Evolutionary conservation across 2,329 filamentous ascomycete genomes (phyloP).

Genomic region (Fusarium poae): DNA sequence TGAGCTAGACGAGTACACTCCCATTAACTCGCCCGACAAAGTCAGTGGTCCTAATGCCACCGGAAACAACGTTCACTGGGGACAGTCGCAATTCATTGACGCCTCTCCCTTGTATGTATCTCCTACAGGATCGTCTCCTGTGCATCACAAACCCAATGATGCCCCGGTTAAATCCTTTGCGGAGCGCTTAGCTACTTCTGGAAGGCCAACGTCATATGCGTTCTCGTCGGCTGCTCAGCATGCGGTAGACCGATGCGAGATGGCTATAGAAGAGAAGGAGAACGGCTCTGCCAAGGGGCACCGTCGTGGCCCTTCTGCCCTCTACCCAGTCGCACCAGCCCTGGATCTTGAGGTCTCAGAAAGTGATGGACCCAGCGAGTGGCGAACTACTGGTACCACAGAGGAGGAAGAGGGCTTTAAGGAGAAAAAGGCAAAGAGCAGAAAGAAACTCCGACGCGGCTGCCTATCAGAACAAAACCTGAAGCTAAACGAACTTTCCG

Average conservation of each 20-base stretch:
- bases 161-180: constrained; percentile 16
- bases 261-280: constrained; percentile 9
- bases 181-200: constrained; percentile 14
- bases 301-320: constrained; percentile 20
- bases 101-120: constrained; percentile 8
- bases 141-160: constrained; percentile 4
- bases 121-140: constrained; percentile 14
- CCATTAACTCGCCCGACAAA: constrained; percentile 19
- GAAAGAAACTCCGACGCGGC: background rate
- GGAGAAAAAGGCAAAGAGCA: constrained; percentile 8
- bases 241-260: constrained; percentile 26
- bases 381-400: constrained; percentile 12
- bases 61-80: constrained; percentile 11
- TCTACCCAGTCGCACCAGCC: background rate
- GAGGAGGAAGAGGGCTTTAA: constrained; percentile 11
- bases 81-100: background rate
- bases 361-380: constrained; percentile 22
- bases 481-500: constrained; percentile 25
- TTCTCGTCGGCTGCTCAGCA: constrained; percentile 22
- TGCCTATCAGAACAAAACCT: constrained; percentile 30
- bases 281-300: constrained; percentile 1
- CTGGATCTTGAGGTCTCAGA: constrained; percentile 1
- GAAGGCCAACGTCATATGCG: constrained; percentile 2
- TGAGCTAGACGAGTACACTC: constrained; percentile 14
- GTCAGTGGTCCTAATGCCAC: background rate